Percentiles rank a stretch among this genome's conserved stretches.
These are phyloP conservation scores for Ogataea polymorpha DNA, from an alignment of 805 yeast genomes.

Conservation along the genomic window DNA sequence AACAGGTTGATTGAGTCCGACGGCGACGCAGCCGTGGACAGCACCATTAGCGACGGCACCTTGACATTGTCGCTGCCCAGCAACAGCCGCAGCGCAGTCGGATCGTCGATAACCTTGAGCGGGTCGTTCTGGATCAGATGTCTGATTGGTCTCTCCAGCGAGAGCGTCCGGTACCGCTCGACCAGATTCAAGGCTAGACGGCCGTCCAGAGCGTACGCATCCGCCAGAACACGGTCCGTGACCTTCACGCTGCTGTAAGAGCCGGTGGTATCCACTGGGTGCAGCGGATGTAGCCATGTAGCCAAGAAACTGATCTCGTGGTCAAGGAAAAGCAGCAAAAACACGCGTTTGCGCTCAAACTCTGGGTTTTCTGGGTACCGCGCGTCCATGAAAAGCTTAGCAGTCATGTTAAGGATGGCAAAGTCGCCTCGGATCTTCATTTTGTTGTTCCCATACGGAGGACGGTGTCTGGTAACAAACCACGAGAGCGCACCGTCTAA, in stretches of 20 bases:
- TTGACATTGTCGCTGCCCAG: slow-evolving; percentile 25
- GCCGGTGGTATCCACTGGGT: slow-evolving; percentile 40
- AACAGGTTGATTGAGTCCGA: slow-evolving; percentile 81
- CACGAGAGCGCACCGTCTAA: slow-evolving; percentile 72
- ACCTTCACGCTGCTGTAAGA: slow-evolving; percentile 34
- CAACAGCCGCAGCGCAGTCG: slow-evolving; percentile 59
- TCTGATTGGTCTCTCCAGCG: slow-evolving; percentile 39
- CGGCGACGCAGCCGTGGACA: slow-evolving; percentile 79
- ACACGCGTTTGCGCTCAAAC: slow-evolving; percentile 47
- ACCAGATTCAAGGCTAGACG: slow-evolving; percentile 69
- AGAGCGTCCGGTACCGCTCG: slow-evolving; percentile 46
- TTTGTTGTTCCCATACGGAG: slow-evolving; percentile 85
- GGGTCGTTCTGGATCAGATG: slow-evolving; percentile 55
- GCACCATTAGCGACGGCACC: slow-evolving; percentile 28
- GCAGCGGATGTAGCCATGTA: slow-evolving; percentile 74
- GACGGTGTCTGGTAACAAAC: slow-evolving; percentile 61
- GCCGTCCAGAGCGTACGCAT: slow-evolving; percentile 68
- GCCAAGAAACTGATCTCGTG: slow-evolving; percentile 71
- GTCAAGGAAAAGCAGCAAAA: slow-evolving; percentile 62
- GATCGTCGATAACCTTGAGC: slow-evolving; percentile 48
- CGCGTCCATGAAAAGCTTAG: slow-evolving; percentile 29
- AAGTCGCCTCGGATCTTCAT: slow-evolving; percentile 69
- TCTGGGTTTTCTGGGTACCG: slow-evolving; percentile 19
- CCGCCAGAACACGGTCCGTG: slow-evolving; percentile 41
- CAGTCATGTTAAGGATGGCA: slow-evolving; percentile 52